phyloP scores from a whole-genome alignment of 345 rosid species.

The Syzygium grande region DNA sequence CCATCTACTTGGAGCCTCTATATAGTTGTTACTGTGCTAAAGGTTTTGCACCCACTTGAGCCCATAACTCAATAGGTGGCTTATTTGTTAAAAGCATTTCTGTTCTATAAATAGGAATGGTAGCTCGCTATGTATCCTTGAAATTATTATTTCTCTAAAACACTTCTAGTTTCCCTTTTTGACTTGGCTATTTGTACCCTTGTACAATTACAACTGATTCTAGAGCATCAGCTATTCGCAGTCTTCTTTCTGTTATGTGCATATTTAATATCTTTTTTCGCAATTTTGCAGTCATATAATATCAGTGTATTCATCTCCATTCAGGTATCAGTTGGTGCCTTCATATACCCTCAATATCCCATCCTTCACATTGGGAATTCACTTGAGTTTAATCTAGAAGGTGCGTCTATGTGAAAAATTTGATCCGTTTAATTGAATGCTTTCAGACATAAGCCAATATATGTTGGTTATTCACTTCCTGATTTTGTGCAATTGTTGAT shows the following conservation, averaged over 20 bases:
- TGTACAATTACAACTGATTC: background rate
- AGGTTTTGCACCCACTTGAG: background rate
- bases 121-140: background rate
- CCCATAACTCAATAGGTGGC: background rate
- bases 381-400: constrained; percentile 53
- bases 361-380: constrained; percentile 44
- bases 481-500: background rate
- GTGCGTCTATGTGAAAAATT: constrained; percentile 15
- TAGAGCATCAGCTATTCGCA: background rate
- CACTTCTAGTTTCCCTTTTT: background rate
- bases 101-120: background rate
- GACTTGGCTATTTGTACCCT: background rate
- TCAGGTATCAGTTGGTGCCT: constrained; percentile 89
- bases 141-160: background rate
- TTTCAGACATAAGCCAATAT: background rate
- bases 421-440: background rate
- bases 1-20: background rate
- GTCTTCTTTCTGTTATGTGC: background rate
- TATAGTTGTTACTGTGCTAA: background rate
- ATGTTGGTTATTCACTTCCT: background rate
- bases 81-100: background rate
- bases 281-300: background rate
- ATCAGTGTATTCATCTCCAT: constrained; percentile 9
- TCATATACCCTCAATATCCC: constrained; percentile 63
- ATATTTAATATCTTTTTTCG: background rate